Percentiles rank a stretch among this genome's conserved stretches.
Conservation (phyloP, 352 stramenopile species). For the Pythium pyrilobum region DNA sequence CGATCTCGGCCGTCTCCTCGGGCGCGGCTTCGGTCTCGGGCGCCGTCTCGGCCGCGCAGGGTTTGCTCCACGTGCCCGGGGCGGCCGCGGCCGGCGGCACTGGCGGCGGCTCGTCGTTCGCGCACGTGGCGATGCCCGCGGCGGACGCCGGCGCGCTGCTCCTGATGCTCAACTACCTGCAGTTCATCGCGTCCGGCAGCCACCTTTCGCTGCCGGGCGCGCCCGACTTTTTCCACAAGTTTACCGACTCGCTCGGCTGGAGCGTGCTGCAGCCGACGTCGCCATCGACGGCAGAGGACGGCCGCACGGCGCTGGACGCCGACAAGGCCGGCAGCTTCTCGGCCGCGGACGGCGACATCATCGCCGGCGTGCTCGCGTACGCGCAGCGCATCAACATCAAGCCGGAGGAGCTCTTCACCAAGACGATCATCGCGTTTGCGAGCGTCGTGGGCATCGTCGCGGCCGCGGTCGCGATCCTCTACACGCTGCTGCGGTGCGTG, state of each 20-base stretch:
- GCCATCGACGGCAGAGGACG: background rate
- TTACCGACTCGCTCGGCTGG: conserved; percentile 70
- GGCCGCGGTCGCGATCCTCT: conserved; percentile 47
- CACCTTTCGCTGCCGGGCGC: conserved; percentile 55
- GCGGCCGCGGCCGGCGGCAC: conserved; percentile 10
- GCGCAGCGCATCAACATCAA: conserved; percentile 57
- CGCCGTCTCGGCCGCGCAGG: conserved; percentile 2
- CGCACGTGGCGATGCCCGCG: conserved; percentile 18
- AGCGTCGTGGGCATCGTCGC: conserved; percentile 56
- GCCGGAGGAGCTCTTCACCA: conserved; percentile 64
- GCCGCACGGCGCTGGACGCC: conserved; percentile 20
- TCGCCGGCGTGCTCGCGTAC: conserved; percentile 64
- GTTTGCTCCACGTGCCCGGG: background rate
- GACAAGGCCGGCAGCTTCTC: conserved; percentile 33
- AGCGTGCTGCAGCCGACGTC: conserved; percentile 37
- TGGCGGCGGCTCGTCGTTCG: conserved; percentile 5
- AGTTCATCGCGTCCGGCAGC: conserved; percentile 62
- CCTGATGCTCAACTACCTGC: conserved; percentile 66
- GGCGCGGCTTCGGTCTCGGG: conserved; percentile 25
- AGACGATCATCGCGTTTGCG: conserved; percentile 62
- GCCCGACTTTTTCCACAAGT: conserved; percentile 55
- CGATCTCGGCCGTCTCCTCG: conserved; percentile 36
- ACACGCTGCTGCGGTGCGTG: conserved; percentile 43
- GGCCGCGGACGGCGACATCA: conserved; percentile 66
- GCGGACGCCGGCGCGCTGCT: conserved; percentile 49